Conservation (phyloP, 2,329 filamentous ascomycete species). For the Plenodomus tracheiphilus region DNA sequence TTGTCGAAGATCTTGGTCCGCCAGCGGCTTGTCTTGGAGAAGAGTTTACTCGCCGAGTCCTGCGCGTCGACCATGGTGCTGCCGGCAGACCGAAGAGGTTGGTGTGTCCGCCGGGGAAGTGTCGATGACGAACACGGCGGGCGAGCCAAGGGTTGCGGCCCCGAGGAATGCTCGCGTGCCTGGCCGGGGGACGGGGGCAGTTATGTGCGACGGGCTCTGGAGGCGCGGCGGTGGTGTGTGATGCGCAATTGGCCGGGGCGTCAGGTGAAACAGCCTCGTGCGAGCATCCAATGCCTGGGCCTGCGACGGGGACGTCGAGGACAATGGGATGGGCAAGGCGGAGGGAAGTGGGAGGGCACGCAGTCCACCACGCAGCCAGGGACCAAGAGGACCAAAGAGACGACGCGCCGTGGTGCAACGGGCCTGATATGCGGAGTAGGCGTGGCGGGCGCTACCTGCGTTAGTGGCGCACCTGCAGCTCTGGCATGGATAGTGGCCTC, state of each 20-base stretch:
- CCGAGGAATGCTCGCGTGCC: conserved; percentile 2
- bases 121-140: neutral
- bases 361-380: too few relatives aligned
- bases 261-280: neutral
- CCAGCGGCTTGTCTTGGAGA: conserved; percentile 50
- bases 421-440: too few relatives aligned
- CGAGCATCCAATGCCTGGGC: neutral
- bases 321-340: neutral
- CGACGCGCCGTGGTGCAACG: too few relatives aligned
- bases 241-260: neutral
- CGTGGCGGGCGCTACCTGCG: too few relatives aligned
- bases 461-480: too few relatives aligned
- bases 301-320: neutral
- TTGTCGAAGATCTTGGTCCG: conserved; percentile 53
- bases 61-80: conserved; percentile 39
- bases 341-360: too few relatives aligned
- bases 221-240: neutral
- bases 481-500: too few relatives aligned
- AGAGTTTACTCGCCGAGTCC: conserved; percentile 40
- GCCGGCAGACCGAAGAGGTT: conserved; percentile 6
- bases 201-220: too few relatives aligned
- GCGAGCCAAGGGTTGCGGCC: neutral
- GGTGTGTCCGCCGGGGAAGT: neutral
- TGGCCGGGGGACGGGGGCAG: neutral
- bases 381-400: too few relatives aligned